Base-by-base conservation (phyloP, 108 stramenopile species). In the Mediolabrus comicus region DNA sequence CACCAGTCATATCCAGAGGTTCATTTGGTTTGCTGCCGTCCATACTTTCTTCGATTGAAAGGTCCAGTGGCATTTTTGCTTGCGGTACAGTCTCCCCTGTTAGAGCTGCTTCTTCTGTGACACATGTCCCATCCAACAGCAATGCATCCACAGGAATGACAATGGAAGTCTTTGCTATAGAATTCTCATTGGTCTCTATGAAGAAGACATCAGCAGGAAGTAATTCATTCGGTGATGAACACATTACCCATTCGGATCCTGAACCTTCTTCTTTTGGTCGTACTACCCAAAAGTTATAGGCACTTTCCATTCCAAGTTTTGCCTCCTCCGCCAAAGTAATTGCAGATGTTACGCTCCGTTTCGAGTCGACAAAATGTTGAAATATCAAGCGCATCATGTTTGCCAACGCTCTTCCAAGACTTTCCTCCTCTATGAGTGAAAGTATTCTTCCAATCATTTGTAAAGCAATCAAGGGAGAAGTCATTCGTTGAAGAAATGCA, bases 51-150 rank as follows among this genome's bases (percentile, higher is more conserved):
- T 62, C 59, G 3, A 71, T 38, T 9, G 25, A 29, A 59, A 63
- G 17, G 12, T 70, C 61, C 0, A 96, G 54, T 3, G 90, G 86
- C 2, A 85, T 75, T 78, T 97, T 95, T 69, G 87, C 80, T 81
- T 95, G 94, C 3, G 96, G 92, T 0, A 93, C 86, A 64, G 90
- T 91, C 80, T 96, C 95, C 13, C 95, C 92, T 25, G 88, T 92
- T 41, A 95, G 58, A 4, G 84, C 89, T 24, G 94, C 91, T 65
- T 95, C 94, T 46, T 93, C 91, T 1, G 87, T 77, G 0, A 95
- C 84, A 53, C 81, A 78, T 14, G 73, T 43, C 0, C 85, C 88
- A 16, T 80, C 71, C 35, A 89, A 53, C 13, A 89, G 54, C 38
- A 89, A 35, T 4, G 85, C 80, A 77, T 89, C 88, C 24, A 86